phyloP scores from a whole-genome alignment of 768 basidiomycete species.

The Termitomyces sp. region DNA sequence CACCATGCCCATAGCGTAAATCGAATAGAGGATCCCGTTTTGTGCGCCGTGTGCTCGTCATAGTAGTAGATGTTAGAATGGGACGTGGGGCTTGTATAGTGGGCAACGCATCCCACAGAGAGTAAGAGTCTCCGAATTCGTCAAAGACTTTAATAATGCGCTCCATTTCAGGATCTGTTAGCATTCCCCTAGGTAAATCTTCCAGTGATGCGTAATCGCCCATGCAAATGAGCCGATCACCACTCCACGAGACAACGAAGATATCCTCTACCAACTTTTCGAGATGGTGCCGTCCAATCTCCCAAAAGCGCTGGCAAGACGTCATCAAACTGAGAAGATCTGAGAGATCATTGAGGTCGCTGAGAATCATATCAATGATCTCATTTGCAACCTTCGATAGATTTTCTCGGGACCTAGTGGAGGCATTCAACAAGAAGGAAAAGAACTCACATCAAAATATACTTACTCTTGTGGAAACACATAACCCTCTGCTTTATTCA shows the following conservation, averaged over 20 bases:
- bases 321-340: not conserved
- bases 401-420: not conserved
- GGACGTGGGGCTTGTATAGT: too few species aligned
- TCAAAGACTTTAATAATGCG: not conserved
- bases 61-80: too few species aligned
- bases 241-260: constrained; percentile 12
- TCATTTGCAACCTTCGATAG: not conserved
- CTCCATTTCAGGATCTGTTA: not conserved
- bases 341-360: not conserved
- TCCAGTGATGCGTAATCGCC: constrained; percentile 12
- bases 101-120: too few species aligned
- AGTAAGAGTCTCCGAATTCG: too few species aligned
- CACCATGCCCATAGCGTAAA: too few species aligned
- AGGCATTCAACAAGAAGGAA: not conserved
- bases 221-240: constrained; percentile 19
- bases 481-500: not conserved
- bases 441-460: not conserved
- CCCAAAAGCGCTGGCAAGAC: constrained; percentile 2
- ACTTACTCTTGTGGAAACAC: not conserved
- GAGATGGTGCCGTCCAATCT: constrained; percentile 1
- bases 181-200: not conserved
- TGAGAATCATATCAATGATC: not conserved
- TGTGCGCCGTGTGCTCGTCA: too few species aligned
- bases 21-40: too few species aligned
- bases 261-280: not conserved